These are phyloP conservation scores for Euptelea pleiosperma DNA, from an alignment of 164 flowering plant species.

Conservation along the genomic window DNA sequence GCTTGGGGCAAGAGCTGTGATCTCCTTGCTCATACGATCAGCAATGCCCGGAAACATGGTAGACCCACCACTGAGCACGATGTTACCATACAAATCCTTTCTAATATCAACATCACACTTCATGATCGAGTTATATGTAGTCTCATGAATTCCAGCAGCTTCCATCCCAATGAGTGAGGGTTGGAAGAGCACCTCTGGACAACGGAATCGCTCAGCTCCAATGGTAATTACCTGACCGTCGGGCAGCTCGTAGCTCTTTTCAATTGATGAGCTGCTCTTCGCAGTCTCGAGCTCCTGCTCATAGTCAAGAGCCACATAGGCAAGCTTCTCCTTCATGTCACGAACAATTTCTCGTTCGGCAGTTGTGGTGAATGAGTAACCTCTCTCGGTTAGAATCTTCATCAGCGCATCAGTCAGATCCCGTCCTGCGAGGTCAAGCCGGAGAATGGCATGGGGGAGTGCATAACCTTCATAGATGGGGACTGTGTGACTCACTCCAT, in stretches of 20 bases:
- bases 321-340: conserved; percentile 70
- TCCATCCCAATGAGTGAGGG: conserved; percentile 84
- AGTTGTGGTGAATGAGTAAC: conserved; percentile 70
- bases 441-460: conserved; percentile 75
- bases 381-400: conserved; percentile 75
- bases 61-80: conserved; percentile 82
- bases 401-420: conserved; percentile 61
- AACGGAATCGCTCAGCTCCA: conserved; percentile 82
- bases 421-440: conserved; percentile 71
- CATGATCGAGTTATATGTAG: conserved; percentile 80
- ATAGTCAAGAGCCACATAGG: conserved; percentile 65
- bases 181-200: conserved; percentile 86
- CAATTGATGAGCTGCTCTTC: conserved; percentile 59
- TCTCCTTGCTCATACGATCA: conserved; percentile 89
- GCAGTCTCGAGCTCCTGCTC: conserved; percentile 70
- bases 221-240: conserved; percentile 86
- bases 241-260: conserved; percentile 71
- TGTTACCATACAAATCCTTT: conserved; percentile 72
- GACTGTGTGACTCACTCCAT: conserved; percentile 74
- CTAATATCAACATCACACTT: conserved; percentile 86
- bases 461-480: conserved; percentile 78
- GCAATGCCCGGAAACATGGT: conserved; percentile 89
- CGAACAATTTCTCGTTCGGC: conserved; percentile 79
- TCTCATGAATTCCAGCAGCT: conserved; percentile 75
- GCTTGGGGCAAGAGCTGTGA: conserved; percentile 77